These are phyloP conservation scores for Fraxinus excelsior DNA, from an alignment of 257 asterid species.

Conservation along the genomic window DNA sequence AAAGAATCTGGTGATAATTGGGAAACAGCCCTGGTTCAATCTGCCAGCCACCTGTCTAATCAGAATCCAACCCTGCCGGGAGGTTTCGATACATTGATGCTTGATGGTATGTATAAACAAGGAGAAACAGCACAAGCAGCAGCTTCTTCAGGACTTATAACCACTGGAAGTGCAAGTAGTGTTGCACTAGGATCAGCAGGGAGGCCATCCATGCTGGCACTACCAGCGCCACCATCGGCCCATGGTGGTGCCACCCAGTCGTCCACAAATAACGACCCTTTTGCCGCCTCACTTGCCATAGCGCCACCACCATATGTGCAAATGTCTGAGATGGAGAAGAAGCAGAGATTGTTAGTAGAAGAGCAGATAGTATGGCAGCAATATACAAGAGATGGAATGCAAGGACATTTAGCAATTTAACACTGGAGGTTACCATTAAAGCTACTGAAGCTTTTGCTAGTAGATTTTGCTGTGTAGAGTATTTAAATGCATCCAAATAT, in stretches of 20 bases:
- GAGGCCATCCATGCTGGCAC: slow-evolving; percentile 73
- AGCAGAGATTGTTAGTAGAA: slow-evolving; percentile 63
- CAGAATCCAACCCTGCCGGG: slow-evolving; percentile 66
- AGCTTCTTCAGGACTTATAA: slow-evolving; percentile 58
- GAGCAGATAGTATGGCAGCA: slow-evolving; percentile 94
- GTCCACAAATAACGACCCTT: slow-evolving; percentile 43
- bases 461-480: neutral
- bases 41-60: slow-evolving; percentile 72
- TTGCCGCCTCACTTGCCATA: slow-evolving; percentile 67
- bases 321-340: slow-evolving; percentile 92
- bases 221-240: slow-evolving; percentile 76
- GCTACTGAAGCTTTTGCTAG: slow-evolving; percentile 34
- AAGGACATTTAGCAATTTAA: slow-evolving; percentile 60
- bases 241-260: slow-evolving; percentile 27
- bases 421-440: slow-evolving; percentile 50
- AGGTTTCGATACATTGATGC: slow-evolving; percentile 60
- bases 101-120: slow-evolving; percentile 91
- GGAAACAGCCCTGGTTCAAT: slow-evolving; percentile 74
- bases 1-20: slow-evolving; percentile 67
- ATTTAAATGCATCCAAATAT: neutral
- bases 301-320: slow-evolving; percentile 91
- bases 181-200: slow-evolving; percentile 86
- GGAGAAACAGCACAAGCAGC: slow-evolving; percentile 57
- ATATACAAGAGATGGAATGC: slow-evolving; percentile 76
- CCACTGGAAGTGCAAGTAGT: slow-evolving; percentile 86